Percentiles rank a stretch among this genome's conserved stretches.
phyloP scores from a whole-genome alignment of 495 filamentous ascomycete genomes.

The Penicillium bovifimosum region DNA sequence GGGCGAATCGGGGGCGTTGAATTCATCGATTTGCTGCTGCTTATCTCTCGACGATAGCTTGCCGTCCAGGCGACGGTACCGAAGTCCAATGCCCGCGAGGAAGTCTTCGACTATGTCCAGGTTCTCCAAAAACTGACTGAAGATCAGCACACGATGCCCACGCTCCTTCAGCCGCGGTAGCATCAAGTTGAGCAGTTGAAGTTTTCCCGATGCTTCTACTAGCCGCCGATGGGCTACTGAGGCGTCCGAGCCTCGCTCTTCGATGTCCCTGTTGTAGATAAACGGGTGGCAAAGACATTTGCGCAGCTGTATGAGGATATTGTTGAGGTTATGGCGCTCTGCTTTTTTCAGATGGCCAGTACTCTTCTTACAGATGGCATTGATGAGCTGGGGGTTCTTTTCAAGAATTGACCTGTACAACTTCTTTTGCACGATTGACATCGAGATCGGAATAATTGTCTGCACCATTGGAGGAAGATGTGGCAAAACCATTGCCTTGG shows the following conservation, averaged over 20 bases:
- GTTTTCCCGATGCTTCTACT: constrained; percentile 86
- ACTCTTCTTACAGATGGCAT: constrained; percentile 67
- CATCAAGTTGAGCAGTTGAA: constrained; percentile 80
- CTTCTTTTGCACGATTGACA: constrained; percentile 88
- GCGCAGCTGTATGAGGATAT: constrained; percentile 91
- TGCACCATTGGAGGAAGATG: constrained; percentile 91
- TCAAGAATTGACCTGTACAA: constrained; percentile 90
- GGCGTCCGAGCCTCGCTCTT: constrained; percentile 59
- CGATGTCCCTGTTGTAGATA: constrained; percentile 81
- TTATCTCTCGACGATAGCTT: constrained; percentile 72
- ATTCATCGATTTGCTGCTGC: constrained; percentile 88
- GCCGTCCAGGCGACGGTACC: constrained; percentile 82
- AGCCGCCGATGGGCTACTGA: constrained; percentile 66
- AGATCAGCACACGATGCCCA: constrained; percentile 91
- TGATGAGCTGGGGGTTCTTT: constrained; percentile 83
- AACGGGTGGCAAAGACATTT: constrained; percentile 96
- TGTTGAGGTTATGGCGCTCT: constrained; percentile 77
- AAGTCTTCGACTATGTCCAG: constrained; percentile 92
- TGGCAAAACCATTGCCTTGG: constrained; percentile 81
- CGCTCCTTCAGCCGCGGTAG: constrained; percentile 81
- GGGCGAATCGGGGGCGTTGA: constrained; percentile 77
- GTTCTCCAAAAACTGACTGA: constrained; percentile 91
- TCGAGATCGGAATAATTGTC: constrained; percentile 88
- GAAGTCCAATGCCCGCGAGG: constrained; percentile 61
- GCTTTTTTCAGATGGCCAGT: constrained; percentile 50